phyloP scores from a whole-genome alignment of 129 eudicot species.

The Flaveria linearis region DNA sequence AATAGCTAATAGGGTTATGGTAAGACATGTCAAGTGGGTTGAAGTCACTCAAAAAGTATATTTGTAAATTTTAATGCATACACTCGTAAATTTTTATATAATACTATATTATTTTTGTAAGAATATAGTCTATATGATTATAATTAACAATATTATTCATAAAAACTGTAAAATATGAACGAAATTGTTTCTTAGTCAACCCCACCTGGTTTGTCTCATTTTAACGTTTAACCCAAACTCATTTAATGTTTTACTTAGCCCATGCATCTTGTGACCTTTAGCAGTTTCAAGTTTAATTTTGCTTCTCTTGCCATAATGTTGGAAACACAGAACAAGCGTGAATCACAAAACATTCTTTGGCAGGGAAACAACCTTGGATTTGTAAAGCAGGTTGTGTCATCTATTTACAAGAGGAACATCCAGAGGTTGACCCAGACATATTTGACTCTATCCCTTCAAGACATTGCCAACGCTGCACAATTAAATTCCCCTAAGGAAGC shows the following conservation, averaged over 20 bases:
- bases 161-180: background rate
- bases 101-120: background rate
- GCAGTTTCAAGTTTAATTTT: background rate
- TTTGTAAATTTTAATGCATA: background rate
- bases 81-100: background rate
- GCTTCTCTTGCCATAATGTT: background rate
- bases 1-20: background rate
- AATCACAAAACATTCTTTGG: constrained; percentile 2
- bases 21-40: background rate
- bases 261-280: background rate
- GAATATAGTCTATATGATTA: background rate
- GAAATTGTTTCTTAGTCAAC: background rate
- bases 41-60: background rate
- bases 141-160: background rate
- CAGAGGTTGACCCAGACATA: constrained; percentile 95
- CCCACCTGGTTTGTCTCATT: background rate
- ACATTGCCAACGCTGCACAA: constrained; percentile 84
- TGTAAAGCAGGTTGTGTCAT: constrained; percentile 83
- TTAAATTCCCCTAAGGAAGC: constrained; percentile 79
- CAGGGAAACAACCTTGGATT: constrained; percentile 91
- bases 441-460: constrained; percentile 87
- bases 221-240: background rate
- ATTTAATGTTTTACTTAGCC: background rate
- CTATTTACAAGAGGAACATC: constrained; percentile 84
- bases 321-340: background rate